phyloP scores from a whole-genome alignment of 202 grass and related monocot species.

The Schoenoplectus triqueter region DNA sequence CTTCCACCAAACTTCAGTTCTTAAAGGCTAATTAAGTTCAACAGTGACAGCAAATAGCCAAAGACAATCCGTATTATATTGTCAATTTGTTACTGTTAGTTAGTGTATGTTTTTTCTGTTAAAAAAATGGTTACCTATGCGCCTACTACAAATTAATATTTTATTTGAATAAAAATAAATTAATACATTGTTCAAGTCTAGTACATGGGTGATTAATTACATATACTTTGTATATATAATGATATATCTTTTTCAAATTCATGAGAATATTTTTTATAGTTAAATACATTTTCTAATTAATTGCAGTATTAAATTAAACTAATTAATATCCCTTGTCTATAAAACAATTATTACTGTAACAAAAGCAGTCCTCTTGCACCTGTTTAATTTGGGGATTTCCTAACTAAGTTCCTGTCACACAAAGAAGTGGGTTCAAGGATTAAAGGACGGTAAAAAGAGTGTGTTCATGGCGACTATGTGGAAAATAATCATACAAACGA shows the following conservation, averaged over 20 bases:
- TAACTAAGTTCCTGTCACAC: slow-evolving; percentile 11
- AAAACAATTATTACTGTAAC: not conserved
- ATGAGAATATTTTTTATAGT: too few relatives aligned
- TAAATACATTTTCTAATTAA: too few relatives aligned
- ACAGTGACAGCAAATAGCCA: slow-evolving; percentile 4
- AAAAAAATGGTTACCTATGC: too few relatives aligned
- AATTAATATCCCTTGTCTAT: not conserved
- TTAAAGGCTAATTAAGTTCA: not conserved
- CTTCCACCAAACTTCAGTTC: slow-evolving; percentile 26
- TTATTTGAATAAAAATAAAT: too few relatives aligned
- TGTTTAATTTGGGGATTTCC: too few relatives aligned
- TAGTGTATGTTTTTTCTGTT: not conserved
- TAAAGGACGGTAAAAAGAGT: slow-evolving; percentile 34
- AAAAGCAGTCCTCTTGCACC: not conserved
- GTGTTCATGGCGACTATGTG: not conserved
- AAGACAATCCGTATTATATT: not conserved
- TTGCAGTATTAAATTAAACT: too few relatives aligned
- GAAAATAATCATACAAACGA: slow-evolving; percentile 11
- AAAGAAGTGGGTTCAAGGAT: slow-evolving; percentile 19
- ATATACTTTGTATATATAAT: too few relatives aligned
- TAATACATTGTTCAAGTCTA: too few relatives aligned
- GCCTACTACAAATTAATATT: too few relatives aligned
- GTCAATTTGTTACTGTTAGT: not conserved
- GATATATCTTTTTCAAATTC: too few relatives aligned
- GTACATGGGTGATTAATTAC: too few relatives aligned